Evolutionary conservation across 2,329 filamentous ascomycete genomes (phyloP).

Genomic region (Cladosporium velox): DNA sequence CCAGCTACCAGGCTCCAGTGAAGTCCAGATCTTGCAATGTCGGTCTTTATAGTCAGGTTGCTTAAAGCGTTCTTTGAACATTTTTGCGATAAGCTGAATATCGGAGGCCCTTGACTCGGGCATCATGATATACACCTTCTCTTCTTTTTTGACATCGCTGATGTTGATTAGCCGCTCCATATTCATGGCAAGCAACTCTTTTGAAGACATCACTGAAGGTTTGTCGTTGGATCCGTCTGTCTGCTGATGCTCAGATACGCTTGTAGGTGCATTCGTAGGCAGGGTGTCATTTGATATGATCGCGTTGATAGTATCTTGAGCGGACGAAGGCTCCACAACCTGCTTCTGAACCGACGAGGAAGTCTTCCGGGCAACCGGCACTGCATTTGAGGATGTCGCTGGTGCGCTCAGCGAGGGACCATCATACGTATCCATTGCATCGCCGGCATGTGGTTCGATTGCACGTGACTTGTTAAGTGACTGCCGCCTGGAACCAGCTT

Average conservation of each 20-base stretch:
- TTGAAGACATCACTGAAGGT: not conserved
- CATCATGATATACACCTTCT: constrained; percentile 34
- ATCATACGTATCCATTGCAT: not conserved
- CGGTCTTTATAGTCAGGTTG: constrained; percentile 10
- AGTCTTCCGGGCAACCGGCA: not conserved
- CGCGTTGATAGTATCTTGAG: not conserved
- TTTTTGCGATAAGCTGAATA: constrained; percentile 26
- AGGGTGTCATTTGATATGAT: not conserved
- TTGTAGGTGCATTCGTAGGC: not conserved
- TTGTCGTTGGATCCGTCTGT: not conserved
- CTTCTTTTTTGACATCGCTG: constrained; percentile 18
- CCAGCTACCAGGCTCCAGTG: constrained; percentile 32
- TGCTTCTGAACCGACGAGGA: not conserved
- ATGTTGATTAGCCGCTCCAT: constrained; percentile 17
- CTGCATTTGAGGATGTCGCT: not conserved
- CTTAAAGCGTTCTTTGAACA: constrained; percentile 24
- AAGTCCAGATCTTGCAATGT: constrained; percentile 31
- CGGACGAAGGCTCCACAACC: not conserved
- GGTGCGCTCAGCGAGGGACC: not conserved
- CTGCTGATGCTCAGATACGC: not conserved
- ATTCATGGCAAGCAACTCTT: not conserved
- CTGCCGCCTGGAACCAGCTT: too few relatives aligned
- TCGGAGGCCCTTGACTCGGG: constrained; percentile 27
- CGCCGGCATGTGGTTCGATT: not conserved
- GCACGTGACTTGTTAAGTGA: not conserved